Conservation (phyloP, 75 land plant species). For the Cunninghamia lanceolata region DNA sequence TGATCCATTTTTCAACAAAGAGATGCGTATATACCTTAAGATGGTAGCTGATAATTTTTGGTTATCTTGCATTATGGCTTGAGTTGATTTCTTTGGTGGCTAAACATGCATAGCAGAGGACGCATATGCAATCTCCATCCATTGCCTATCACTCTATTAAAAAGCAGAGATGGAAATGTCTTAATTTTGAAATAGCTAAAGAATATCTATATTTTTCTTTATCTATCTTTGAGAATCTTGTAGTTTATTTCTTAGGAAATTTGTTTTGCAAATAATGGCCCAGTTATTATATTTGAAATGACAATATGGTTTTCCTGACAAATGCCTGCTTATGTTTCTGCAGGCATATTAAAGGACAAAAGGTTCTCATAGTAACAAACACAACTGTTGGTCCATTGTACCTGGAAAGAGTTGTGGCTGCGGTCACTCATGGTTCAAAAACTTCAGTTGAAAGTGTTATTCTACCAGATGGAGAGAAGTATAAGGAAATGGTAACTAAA, state of each 20-base stretch:
- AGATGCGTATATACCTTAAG: background rate
- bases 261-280: background rate
- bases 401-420: conserved; percentile 67
- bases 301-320: background rate
- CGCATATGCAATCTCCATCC: background rate
- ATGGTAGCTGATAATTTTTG: background rate
- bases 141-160: background rate
- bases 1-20: background rate
- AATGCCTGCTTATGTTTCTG: conserved; percentile 12
- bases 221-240: background rate
- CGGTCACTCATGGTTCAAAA: conserved; percentile 58
- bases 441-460: conserved; percentile 80
- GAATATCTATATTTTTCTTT: background rate
- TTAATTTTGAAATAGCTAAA: background rate
- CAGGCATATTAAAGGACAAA: conserved; percentile 81
- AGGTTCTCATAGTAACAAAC: conserved; percentile 92
- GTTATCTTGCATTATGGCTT: background rate
- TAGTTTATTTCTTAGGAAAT: background rate
- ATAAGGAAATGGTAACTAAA: conserved; percentile 66
- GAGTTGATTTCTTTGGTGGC: background rate
- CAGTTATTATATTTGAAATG: background rate
- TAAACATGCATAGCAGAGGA: background rate
- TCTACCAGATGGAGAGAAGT: conserved; percentile 94
- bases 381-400: conserved; percentile 80
- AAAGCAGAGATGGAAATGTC: background rate